These are phyloP conservation scores for Dictyostelium purpureum DNA, from an alignment of 78 protist species.

Conservation along the genomic window DNA sequence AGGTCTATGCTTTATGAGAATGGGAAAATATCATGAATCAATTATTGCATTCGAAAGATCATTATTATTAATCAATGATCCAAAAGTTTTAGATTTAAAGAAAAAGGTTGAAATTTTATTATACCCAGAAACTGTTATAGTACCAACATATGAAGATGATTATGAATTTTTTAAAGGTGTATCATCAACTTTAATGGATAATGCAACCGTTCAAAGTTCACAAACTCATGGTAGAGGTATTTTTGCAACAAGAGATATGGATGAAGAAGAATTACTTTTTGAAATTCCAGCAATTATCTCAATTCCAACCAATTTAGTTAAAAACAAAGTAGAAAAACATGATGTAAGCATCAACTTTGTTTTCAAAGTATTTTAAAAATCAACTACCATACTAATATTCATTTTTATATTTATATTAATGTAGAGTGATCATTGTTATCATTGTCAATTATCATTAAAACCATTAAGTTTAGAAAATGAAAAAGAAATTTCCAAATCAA, in stretches of 20 bases:
- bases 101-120: neutral
- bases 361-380: no score
- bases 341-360: constrained; percentile 16
- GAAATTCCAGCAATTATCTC: constrained; percentile 20
- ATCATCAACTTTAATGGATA: neutral
- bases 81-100: constrained; percentile 2
- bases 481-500: neutral
- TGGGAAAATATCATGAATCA: constrained; percentile 30
- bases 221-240: constrained; percentile 64
- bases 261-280: constrained; percentile 58
- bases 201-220: neutral
- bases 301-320: neutral
- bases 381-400: neutral
- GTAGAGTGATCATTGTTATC: constrained; percentile 20
- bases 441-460: constrained; percentile 47
- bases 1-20: constrained; percentile 18
- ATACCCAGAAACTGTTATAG: constrained; percentile 7
- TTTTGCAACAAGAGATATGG: constrained; percentile 54
- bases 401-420: no score
- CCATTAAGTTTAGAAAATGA: constrained; percentile 34
- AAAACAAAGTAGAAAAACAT: neutral
- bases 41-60: constrained; percentile 7
- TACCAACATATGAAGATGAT: constrained; percentile 58
- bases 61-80: neutral
- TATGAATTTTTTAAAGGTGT: constrained; percentile 17